Conservation (phyloP, 495 filamentous ascomycete species). For the Neurospora sp. region DNA sequence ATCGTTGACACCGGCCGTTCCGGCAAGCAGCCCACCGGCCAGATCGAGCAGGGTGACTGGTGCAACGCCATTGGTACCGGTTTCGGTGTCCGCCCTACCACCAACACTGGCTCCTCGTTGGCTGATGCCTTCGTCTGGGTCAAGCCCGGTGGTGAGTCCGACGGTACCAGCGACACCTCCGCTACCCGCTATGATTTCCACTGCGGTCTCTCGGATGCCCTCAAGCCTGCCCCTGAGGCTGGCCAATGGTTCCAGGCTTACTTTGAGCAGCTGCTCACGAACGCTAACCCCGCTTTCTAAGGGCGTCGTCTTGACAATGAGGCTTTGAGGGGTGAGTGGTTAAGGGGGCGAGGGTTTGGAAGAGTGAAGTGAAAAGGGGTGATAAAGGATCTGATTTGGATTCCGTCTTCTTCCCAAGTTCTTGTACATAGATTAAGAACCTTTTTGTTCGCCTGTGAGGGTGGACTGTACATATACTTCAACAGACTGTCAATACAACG, state of each 20-base stretch:
- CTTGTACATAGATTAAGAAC: neutral
- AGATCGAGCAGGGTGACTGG: constrained; percentile 64
- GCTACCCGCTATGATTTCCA: constrained; percentile 58
- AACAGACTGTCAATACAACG: neutral
- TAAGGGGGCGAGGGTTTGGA: neutral
- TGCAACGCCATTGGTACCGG: constrained; percentile 70
- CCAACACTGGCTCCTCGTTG: constrained; percentile 50
- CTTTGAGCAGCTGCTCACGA: constrained; percentile 59
- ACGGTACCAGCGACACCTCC: constrained; percentile 58
- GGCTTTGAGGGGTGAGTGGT: neutral
- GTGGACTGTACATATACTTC: neutral
- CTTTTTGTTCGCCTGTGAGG: neutral
- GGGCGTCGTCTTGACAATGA: neutral
- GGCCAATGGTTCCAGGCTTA: constrained; percentile 73
- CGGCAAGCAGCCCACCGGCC: constrained; percentile 58
- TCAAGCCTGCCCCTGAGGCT: constrained; percentile 64
- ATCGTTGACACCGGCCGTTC: constrained; percentile 61
- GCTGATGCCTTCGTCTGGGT: constrained; percentile 75
- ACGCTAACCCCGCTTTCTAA: constrained; percentile 53
- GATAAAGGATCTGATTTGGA: neutral
- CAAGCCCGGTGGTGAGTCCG: constrained; percentile 75
- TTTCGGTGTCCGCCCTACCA: constrained; percentile 60
- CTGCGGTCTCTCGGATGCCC: constrained; percentile 53
- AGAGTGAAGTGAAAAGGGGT: neutral
- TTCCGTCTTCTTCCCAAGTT: neutral